Percentiles rank a stretch among this genome's conserved stretches.
Evolutionary conservation across 352 stramenopile species (phyloP).

Genomic region (Globisporangium splendens): DNA sequence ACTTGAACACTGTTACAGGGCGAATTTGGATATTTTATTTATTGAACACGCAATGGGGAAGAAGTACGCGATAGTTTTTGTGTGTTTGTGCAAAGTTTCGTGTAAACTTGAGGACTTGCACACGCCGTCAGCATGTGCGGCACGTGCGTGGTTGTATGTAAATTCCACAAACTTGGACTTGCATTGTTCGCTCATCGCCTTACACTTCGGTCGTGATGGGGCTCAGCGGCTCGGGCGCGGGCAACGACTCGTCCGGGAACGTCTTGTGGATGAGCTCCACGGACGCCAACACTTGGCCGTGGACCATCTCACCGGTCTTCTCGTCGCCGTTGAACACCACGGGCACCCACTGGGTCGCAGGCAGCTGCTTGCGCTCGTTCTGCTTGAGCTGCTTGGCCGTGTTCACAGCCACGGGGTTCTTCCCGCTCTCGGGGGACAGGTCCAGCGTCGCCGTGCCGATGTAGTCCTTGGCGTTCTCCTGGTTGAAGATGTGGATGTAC

Average conservation of each 20-base stretch:
- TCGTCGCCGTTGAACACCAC: conserved; percentile 48
- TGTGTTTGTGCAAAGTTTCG: conserved; percentile 1
- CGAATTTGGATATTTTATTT: not conserved
- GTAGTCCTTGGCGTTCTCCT: conserved; percentile 33
- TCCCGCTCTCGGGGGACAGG: conserved; percentile 14
- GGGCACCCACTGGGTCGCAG: conserved; percentile 44
- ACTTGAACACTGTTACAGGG: too few relatives aligned
- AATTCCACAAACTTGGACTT: not conserved
- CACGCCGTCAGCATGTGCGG: too few relatives aligned
- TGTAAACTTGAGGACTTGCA: too few relatives aligned
- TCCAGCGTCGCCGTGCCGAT: conserved; percentile 33
- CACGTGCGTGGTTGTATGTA: not conserved
- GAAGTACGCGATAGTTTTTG: not conserved
- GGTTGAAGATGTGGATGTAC: conserved; percentile 55
- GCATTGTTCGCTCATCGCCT: not conserved
- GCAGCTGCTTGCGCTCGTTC: conserved; percentile 34
- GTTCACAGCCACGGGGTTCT: conserved; percentile 30
- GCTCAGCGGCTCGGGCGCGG: conserved; percentile 30
- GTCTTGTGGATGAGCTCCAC: conserved; percentile 60
- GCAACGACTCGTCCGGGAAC: conserved; percentile 53
- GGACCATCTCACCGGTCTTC: conserved; percentile 24
- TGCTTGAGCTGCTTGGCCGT: conserved; percentile 52
- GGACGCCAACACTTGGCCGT: conserved; percentile 54
- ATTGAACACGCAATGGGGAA: not conserved
- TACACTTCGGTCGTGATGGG: conserved; percentile 7